Conservation (phyloP, 805 yeast genomes). For the Brettanomyces sp. region DNA sequence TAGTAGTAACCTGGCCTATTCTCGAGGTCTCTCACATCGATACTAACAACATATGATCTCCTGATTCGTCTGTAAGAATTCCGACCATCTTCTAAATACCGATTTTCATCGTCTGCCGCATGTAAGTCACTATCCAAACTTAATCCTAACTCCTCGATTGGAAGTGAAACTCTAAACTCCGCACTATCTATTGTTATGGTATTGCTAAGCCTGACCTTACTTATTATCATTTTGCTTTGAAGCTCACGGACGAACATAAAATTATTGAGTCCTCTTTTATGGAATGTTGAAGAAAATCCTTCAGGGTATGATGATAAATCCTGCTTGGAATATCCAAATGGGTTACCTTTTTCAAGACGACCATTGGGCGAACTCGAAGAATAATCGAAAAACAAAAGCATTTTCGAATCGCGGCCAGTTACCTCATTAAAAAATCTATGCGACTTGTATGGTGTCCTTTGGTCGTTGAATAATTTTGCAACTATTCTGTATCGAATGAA, state of each 20-base stretch:
- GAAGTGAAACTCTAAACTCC: constrained; percentile 34
- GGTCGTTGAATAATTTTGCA: constrained; percentile 16
- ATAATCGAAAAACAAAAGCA: constrained; percentile 23
- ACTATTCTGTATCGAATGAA: constrained; percentile 20
- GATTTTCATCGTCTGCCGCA: background rate
- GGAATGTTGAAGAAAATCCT: constrained; percentile 41
- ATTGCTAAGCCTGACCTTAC: constrained; percentile 23
- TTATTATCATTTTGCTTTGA: constrained; percentile 36
- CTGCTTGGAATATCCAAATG: constrained; percentile 6
- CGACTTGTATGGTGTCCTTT: constrained; percentile 18
- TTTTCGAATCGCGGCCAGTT: constrained; percentile 23
- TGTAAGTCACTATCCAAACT: constrained; percentile 10
- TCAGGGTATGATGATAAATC: constrained; percentile 32
- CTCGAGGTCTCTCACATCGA: constrained; percentile 33
- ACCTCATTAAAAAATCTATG: constrained; percentile 20
- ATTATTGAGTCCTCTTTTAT: constrained; percentile 36
- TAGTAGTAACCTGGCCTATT: constrained; percentile 13
- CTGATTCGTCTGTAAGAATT: constrained; percentile 17
- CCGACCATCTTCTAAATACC: background rate
- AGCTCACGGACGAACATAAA: constrained; percentile 44
- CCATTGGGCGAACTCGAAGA: constrained; percentile 16
- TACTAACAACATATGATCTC: constrained; percentile 32
- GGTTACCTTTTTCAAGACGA: background rate
- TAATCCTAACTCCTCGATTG: constrained; percentile 22
- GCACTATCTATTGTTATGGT: constrained; percentile 24